Evolutionary conservation across 768 basidiomycete genomes (phyloP), one percentile per base, ranked within the genome.

Genomic region (Leccinum imitatum): DNA sequence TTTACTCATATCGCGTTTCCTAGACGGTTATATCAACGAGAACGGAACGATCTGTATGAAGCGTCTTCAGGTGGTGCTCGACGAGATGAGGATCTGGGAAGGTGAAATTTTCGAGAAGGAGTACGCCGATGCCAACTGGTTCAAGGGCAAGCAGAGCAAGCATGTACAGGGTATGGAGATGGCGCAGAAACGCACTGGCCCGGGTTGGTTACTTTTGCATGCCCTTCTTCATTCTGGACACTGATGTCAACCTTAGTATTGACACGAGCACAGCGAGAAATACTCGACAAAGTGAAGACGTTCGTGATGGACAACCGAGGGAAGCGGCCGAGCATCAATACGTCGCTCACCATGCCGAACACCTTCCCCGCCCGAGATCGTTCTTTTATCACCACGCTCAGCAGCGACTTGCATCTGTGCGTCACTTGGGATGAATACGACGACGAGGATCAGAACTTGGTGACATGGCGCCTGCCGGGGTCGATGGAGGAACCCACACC

Each of bases 391-490:
- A 80, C 77, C 41, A 85, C 83, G 27, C 79, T 99, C 21, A 87
- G 90, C 6, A 81, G 84, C 44, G 88, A 94, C 52, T 73, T 98
- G 48, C 87, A 92, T 69, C 81, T 98, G 13, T 80, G 75, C 21
- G 70, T 95, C 27, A 79, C 87, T n/a, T 99, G 95, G 93, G 96
- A 98, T 69, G 95, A 95, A 69, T 95, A 87, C 65, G 90, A 95
- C 62, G 90, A 90, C 7, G 78, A 92, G 50, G 91, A 92, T 61
- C 80, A 85, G 69, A 91, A 91, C 66, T 69, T 95, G 25, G 84
- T 91, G 46, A 88, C 87, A 19, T 85, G 82, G 79, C 72, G 82
- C 48, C 79, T 90, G 62, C 88, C 89, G 2, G 79, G 77, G 8
- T 75, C 74, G 19, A 55, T 69, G 39, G 76, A 77, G 54, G 74